Base-by-base conservation (phyloP, 2,329 filamentous ascomycete species). In the Xylariaceae sp. region DNA sequence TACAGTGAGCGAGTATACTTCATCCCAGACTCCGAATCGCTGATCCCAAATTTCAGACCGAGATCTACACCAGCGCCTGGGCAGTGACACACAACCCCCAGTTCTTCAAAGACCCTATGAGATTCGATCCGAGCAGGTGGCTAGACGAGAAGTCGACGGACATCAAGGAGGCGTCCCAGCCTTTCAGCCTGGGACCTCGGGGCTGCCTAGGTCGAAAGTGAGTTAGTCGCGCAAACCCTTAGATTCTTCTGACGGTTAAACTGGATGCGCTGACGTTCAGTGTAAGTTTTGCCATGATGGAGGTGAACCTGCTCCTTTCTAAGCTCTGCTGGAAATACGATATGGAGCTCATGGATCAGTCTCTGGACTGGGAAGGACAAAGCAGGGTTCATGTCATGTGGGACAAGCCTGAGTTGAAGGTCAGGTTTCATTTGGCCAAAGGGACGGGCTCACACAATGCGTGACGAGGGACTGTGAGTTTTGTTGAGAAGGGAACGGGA, bases 281-380 rank as follows among this genome's bases (percentile, higher is more conserved):
- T n/a, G n/a, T n/a, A n/a, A 44, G 42, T 19, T 44, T 44, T 27
- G 42, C 42, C 1, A 31, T 28, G 9, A 27, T 38, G 3, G 34
- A 44, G 16, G 31, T 44, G 31, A 21, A 28, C 3, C 19, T 44
- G 13, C 24, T 28, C 14, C 17, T 44, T 6, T 3, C 38, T 4
- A 44, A 44, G 32, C 29, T 44, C 19, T 11, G 11, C 6, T 44
- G 17, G 11, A 38, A 28, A n/a, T 44, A 44, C 11, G 42, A 44
- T 9, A 34, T 26, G 38, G 42, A 41, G 13, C 14, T 44, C 2
- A 7, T 41, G 2, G 18, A 38, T n/a, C 21, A 38, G n/a, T 3
- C 29, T 19, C 18, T 41, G 4, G 42, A 44, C 14, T 44, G 38
- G 34, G 34, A 38, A 21, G 21, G 9, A 5, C 17, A 5, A 27